phyloP scores from a whole-genome alignment of 768 basidiomycete species.

The Floccularia luteovirens region DNA sequence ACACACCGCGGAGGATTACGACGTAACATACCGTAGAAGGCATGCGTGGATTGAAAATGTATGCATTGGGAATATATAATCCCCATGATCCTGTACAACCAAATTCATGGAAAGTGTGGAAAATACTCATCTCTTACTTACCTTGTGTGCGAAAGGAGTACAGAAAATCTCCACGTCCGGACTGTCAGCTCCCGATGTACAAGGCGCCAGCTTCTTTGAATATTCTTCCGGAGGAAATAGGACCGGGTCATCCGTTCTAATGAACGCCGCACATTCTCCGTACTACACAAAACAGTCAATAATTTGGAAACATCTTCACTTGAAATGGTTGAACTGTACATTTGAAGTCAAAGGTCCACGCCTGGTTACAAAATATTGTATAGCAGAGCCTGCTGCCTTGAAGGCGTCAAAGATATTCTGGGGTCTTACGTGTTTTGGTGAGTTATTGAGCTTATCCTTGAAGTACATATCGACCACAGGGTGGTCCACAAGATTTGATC shows the following conservation, averaged over 20 bases:
- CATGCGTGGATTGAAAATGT: slow-evolving; percentile 28
- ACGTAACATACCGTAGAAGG: slow-evolving; percentile 21
- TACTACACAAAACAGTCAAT: slow-evolving; percentile 16
- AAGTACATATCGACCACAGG: slow-evolving; percentile 42
- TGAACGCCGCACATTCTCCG: slow-evolving; percentile 46
- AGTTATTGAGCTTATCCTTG: slow-evolving; percentile 40
- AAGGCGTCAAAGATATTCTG: slow-evolving; percentile 13
- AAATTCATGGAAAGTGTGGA: neutral
- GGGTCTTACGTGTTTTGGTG: slow-evolving; percentile 31
- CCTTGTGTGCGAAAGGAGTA: slow-evolving; percentile 32
- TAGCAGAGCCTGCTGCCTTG: slow-evolving; percentile 22
- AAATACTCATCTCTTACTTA: no score
- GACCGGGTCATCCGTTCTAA: slow-evolving; percentile 37
- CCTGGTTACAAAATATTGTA: slow-evolving; percentile 34
- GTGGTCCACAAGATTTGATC: slow-evolving; percentile 69
- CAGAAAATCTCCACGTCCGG: slow-evolving; percentile 36
- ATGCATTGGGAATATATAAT: slow-evolving; percentile 26
- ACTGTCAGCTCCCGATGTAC: slow-evolving; percentile 27
- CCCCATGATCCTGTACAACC: slow-evolving; percentile 25
- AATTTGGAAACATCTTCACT: neutral
- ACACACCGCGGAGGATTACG: neutral
- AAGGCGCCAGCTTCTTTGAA: slow-evolving; percentile 23
- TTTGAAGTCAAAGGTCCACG: slow-evolving; percentile 48
- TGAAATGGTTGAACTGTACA: no score
- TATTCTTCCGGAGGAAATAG: slow-evolving; percentile 33